Conservation (phyloP, 2,329 filamentous ascomycete species). For the Cyanodermella asteris region DNA sequence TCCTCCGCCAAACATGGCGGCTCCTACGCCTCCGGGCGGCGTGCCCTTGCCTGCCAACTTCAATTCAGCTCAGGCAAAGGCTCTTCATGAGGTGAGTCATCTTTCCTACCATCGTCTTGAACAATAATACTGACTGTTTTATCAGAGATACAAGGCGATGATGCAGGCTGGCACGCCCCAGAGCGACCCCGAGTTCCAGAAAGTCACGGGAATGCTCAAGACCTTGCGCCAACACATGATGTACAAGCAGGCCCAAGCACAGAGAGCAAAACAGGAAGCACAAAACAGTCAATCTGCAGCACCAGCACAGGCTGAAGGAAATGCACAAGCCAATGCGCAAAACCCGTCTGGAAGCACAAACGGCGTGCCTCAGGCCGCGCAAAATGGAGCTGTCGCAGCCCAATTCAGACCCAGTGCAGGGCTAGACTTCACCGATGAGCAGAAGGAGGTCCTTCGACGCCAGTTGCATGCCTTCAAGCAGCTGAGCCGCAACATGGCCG, state of each 20-base stretch:
- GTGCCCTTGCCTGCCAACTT: slow-evolving; percentile 42
- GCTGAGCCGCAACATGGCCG: slow-evolving; percentile 64
- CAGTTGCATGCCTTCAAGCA: slow-evolving; percentile 87
- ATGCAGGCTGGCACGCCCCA: slow-evolving; percentile 61
- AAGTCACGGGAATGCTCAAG: slow-evolving; percentile 52
- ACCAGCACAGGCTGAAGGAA: slow-evolving; percentile 21
- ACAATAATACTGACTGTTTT: slow-evolving; percentile 16
- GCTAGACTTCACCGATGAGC: slow-evolving; percentile 47
- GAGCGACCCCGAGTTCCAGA: slow-evolving; percentile 71
- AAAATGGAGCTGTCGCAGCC: slow-evolving; percentile 10
- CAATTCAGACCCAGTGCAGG: slow-evolving; percentile 11
- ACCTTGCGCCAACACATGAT: slow-evolving; percentile 44
- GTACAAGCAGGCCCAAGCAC: slow-evolving; percentile 33
- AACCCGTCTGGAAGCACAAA: slow-evolving; percentile 19
- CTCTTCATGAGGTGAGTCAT: slow-evolving; percentile 32
- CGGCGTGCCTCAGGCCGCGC: slow-evolving; percentile 12
- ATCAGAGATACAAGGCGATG: slow-evolving; percentile 72
- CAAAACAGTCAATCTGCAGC: slow-evolving; percentile 22
- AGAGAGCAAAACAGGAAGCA: slow-evolving; percentile 22
- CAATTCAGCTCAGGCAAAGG: slow-evolving; percentile 57
- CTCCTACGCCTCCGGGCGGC: slow-evolving; percentile 44
- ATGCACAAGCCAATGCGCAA: slow-evolving; percentile 12
- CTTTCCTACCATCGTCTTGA: slow-evolving; percentile 1
- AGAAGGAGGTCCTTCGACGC: slow-evolving; percentile 54
- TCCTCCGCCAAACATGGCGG: too few relatives aligned